A percentile compares a stretch with the other conserved stretches of the same genome.
Evolutionary conservation across 2,329 filamentous ascomycete species (phyloP).

Genomic region (Colletotrichum sp.): DNA sequence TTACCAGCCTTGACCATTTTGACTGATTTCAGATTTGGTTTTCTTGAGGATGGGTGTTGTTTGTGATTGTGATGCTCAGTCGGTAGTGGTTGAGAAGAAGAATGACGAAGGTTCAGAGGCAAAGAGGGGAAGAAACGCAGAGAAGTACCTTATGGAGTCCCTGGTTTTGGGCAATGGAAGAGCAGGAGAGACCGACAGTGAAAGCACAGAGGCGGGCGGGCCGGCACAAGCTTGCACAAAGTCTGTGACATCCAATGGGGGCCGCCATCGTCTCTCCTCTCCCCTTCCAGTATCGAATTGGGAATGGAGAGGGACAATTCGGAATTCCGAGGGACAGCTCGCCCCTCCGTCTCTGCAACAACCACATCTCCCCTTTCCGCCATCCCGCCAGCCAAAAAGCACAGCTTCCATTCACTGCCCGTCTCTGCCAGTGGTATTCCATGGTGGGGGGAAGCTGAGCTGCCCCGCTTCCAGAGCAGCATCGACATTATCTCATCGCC

Average conservation of each 20-base stretch:
- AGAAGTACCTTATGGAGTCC: conserved; percentile 14
- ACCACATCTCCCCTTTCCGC: background rate
- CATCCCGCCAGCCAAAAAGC: background rate
- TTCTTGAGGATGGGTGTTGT: conserved; percentile 14
- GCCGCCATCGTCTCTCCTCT: background rate
- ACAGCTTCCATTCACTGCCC: background rate
- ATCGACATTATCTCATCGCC: background rate
- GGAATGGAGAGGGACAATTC: background rate
- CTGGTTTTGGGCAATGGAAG: background rate
- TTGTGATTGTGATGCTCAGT: background rate
- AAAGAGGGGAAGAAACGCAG: conserved; percentile 18
- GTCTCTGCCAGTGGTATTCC: background rate
- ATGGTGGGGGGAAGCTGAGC: conserved; percentile 4
- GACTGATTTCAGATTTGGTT: conserved; percentile 49
- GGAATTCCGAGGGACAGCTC: conserved; percentile 18
- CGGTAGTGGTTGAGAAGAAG: conserved; percentile 2
- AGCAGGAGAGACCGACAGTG: background rate
- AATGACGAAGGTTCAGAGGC: conserved; percentile 1
- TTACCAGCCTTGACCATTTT: conserved; percentile 99
- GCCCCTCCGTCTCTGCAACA: conserved; percentile 4
- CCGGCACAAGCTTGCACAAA: conserved; percentile 14
- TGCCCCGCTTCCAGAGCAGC: conserved; percentile 12
- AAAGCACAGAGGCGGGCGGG: background rate
- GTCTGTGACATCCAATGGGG: conserved; percentile 3
- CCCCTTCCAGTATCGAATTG: background rate